Evolutionary conservation across 2,329 filamentous ascomycete genomes (phyloP), one percentile per base, ranked within the genome.

Genomic region (Dothideomycetes sp.): DNA sequence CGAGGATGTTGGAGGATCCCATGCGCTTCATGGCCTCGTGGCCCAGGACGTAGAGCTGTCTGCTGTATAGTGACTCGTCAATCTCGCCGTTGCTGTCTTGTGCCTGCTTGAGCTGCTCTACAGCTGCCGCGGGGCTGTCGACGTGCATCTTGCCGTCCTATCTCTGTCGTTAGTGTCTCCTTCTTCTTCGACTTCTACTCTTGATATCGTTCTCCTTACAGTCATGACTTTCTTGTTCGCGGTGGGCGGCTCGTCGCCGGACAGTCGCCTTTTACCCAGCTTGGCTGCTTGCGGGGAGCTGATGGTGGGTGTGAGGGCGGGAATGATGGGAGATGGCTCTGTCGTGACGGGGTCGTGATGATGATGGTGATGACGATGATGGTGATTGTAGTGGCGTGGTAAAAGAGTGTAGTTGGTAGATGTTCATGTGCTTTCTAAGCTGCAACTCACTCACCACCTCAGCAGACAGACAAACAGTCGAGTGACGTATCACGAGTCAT

Each of bases 11-110:
- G 40, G 91, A 96, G 46, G 87, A 84, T 56, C 88, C 78, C 91
- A 98, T 98, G 56, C 91, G 87, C 73, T 94, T 96, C 91, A 98
- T 98, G 49, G 91, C 78, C 61, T 82, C 78, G 57, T 82, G 78
- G 41, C 91, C 78, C 41, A 82, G 73, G 41, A 82, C 78, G 53
- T 82, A 82, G 37, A 81, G 71, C 64, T 81, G 76, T 50, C 76
- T 65, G 58, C 75, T 79, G 64, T 81, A 81, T 40, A 81, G 62
- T 31, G 75, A 78, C 60, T 81, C 76, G 52, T 81, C 76, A 51
- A 81, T 81, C 51, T 79, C 76, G 50, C 73, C 74, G 52, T 73
- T 67, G 22, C 12, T 27, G 22, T 27, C 22, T 27, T 7, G 12
- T 44, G 57, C 58, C 43, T 65, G 57, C 53, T 77, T 77, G 51